These are phyloP conservation scores for Pilobolus umbonatus DNA, from an alignment of 192 early-diverging fungal genomes.

Conservation along the genomic window DNA sequence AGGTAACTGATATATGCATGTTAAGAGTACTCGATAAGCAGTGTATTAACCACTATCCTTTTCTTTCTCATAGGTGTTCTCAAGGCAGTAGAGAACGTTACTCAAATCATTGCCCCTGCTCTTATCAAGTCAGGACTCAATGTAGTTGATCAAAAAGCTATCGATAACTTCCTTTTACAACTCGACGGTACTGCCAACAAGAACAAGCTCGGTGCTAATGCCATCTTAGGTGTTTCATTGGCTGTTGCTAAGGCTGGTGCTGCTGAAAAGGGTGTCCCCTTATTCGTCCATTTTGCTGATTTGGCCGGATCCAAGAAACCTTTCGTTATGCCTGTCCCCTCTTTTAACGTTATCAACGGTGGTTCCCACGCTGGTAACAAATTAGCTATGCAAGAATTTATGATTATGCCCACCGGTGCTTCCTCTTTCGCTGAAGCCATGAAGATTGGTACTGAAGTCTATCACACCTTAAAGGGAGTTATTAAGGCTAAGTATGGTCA, in stretches of 20 bases:
- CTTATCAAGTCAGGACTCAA: conserved; percentile 77
- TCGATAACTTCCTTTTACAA: conserved; percentile 88
- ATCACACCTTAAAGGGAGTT: conserved; percentile 90
- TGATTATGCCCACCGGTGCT: conserved; percentile 98
- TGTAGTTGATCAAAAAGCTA: conserved; percentile 79
- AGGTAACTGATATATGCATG: conserved; percentile 48
- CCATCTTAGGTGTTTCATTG: conserved; percentile 96
- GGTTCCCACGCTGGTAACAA: conserved; percentile 99
- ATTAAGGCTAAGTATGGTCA: conserved; percentile 99
- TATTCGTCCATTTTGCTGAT: conserved; percentile 93
- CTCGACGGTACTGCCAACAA: conserved; percentile 98
- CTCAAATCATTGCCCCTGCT: conserved; percentile 80
- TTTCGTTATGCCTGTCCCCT: conserved; percentile 94
- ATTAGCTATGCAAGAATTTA: conserved; percentile 99
- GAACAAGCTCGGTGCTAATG: conserved; percentile 94
- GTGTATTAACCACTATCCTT: conserved; percentile 52
- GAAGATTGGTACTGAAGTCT: conserved; percentile 96
- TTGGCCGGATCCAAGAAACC: conserved; percentile 77
- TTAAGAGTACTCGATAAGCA: not conserved
- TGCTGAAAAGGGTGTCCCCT: conserved; percentile 88
- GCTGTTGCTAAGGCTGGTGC: conserved; percentile 96
- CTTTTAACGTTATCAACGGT: conserved; percentile 99
- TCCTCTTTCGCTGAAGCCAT: conserved; percentile 91
- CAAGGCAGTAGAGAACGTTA: conserved; percentile 90
- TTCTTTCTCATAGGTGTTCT: conserved; percentile 68